Base-by-base conservation (phyloP, 129 eudicot genomes). In the Kitagawia praeruptora region DNA sequence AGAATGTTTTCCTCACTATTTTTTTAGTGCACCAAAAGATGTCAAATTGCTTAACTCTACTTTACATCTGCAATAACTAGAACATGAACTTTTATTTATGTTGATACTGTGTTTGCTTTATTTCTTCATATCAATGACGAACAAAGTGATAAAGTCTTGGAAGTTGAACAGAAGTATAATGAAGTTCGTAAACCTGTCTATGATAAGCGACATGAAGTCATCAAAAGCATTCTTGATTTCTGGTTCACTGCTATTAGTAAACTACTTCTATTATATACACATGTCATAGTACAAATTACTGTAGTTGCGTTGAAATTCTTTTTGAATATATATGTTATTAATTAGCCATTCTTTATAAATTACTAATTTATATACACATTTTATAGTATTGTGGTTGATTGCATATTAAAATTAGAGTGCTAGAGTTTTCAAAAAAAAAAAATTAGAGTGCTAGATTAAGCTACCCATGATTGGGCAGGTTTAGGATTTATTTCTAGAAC, bases 91-190 rank as follows among this genome's bases (percentile, higher is more conserved):
- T n/a, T n/a, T n/a, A n/a, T n/a, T 44, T 23, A 47, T 73, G 31
- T 23, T 44, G 49, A 19, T 73, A 81, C 37, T 19, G 4, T 67
- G 77, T 76, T 77, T 54, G 64, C 64, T 54, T 28, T 31, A 31
- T 56, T 84, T 27, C 76, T 66, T 31, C 72, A 92, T 98, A 87
- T 96, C 69, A 96, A 96, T 80, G 99, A 96, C 79, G 93, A 96
- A 80, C 95, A 92, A 51, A 92, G 98, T 81, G 99, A 96, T 41
- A 87, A 96, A 79, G 97, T 96, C 49, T 78, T 96, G 88, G 99
- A 90, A 79, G 80, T 92, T 31, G 98, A 96, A 63, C 97, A 92
- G 82, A 90, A 92, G 84, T 96, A 89, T 78, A 90, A 89, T 40
- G 91, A 84, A 85, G 74, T 90, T 9, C 90, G 99, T 74, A 90